Base-by-base conservation (phyloP, 768 basidiomycete genomes). In the Collybia nuda region DNA sequence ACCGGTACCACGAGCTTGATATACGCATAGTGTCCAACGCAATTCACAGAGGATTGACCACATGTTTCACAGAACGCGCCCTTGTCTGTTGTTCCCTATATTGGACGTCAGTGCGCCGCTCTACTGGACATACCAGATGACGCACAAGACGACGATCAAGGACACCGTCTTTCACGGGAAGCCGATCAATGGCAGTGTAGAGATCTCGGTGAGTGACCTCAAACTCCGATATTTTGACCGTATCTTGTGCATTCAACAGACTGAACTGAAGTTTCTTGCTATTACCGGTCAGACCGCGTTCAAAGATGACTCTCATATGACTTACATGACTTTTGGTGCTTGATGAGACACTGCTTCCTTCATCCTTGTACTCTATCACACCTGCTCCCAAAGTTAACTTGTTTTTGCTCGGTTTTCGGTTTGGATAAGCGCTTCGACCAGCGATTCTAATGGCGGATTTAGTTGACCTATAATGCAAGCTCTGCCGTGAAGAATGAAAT, bases 21-120 rank as follows among this genome's bases (percentile, higher is more conserved):
- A 71, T 98, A 98, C 4, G 95, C 95, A 66, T 97, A 98, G 68
- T 99, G 97, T 1, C 97, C 97, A 19, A 97, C 95, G 64, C 97
- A 99, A 54, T 97, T 93, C 2, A 93, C 90, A 23, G 92, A 86
- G 15, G 82, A 85, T 55, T 93, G 82, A 6, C 93, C 93, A 62
- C 97, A 99, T 0, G 97, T 99, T 68, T 95, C 91, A 69, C 97
- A 99, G 62, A 86, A 88, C 22, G 88, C 82, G 51, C 77, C 81
- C 75, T 98, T 98, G 65, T 97, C 94, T 36, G 92, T 91, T 3
- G 94, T 96, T 38, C 97, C 97, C 95, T 97, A 57, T 24, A 44
- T 41, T 46, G 18, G 19, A 50, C 18, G 36, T 23, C 41, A 18
- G 52, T 26, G 28, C 11, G 9, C 11, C 2, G 4, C 35, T 7